phyloP scores from a whole-genome alignment of 2,329 filamentous ascomycete species.

The Phaeomoniella chlamydospora region DNA sequence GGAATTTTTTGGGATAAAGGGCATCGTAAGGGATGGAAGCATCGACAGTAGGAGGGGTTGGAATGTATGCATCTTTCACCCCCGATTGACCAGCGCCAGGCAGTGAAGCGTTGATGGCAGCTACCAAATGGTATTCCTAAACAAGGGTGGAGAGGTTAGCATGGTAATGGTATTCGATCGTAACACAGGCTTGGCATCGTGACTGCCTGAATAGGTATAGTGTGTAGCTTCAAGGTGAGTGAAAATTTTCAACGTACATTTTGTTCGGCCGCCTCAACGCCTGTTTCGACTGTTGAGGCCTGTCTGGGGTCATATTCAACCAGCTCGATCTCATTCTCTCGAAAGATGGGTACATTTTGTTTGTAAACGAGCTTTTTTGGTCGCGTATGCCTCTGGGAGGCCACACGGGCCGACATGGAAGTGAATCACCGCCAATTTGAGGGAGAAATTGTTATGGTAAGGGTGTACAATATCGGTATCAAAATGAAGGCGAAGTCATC shows the following conservation, averaged over 20 bases:
- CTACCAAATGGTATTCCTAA: slow-evolving; percentile 91
- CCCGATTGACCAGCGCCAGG: slow-evolving; percentile 40
- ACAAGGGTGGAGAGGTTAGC: slow-evolving; percentile 9
- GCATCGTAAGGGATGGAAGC: slow-evolving; percentile 70
- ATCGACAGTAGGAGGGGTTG: slow-evolving; percentile 49
- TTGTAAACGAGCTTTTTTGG: slow-evolving; percentile 74
- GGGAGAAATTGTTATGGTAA: slow-evolving; percentile 35
- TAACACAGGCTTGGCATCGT: not conserved
- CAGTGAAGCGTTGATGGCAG: slow-evolving; percentile 53
- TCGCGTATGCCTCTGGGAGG: slow-evolving; percentile 27
- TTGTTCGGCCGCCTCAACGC: slow-evolving; percentile 94
- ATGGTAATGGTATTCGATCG: slow-evolving; percentile 8
- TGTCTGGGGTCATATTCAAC: slow-evolving; percentile 75
- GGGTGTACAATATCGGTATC: slow-evolving; percentile 49
- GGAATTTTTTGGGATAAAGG: slow-evolving; percentile 66
- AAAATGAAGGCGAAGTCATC: slow-evolving; percentile 46
- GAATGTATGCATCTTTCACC: slow-evolving; percentile 50
- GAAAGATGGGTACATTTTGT: slow-evolving; percentile 71
- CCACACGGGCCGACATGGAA: slow-evolving; percentile 16
- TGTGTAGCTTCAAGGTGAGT: slow-evolving; percentile 17
- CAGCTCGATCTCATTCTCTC: slow-evolving; percentile 81
- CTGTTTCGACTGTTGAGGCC: slow-evolving; percentile 76
- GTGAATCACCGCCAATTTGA: slow-evolving; percentile 7
- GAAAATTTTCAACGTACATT: slow-evolving; percentile 55
- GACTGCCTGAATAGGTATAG: slow-evolving; percentile 14